Base-by-base conservation (phyloP, 805 yeast genomes). In the Wickerhamomyces silvicola region DNA sequence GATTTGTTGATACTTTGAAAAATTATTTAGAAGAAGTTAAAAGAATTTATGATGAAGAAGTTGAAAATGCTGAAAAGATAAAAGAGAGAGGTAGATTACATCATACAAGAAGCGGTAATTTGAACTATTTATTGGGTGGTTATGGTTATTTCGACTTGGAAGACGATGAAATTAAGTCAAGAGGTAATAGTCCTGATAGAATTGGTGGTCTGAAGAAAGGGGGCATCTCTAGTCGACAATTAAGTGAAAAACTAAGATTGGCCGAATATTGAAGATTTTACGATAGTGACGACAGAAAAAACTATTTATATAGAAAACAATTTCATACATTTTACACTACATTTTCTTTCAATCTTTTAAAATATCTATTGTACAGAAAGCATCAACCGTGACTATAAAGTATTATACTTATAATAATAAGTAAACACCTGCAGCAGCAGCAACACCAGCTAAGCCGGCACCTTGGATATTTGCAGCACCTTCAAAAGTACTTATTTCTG, bases 111-210 rank as follows among this genome's bases (percentile, higher is more conserved):
- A 56, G 63, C 6, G 62, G 59, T 13, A 54, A 59, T 39, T 56
- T 64, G 41, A 52, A 51, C 35, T 61, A 56, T 36, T 42, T 72
- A 35, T 62, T 86, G 24, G 90, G 95, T 27, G 96, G 96, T 3
- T 87, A 87, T 55, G 95, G 88, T 22, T 82, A 83, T 55, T 83
- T 83, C 53, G 92, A 82, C 45, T 66, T 78, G 40, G 71, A 70
- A 39, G 75, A 81, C 42, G 78, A 78, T 36, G 76, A 72, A 37
- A 58, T 72, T 33, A 65, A 81, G 39, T 71, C 82, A 5, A 51
- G 59, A 41, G 56, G 54, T 3, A 50, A 37, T 28, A 39, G 46
- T 4, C 53, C 56, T 16, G 56, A 52, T 25, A 41, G 54, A 37
- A 13, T 30, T 17, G 33, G 30, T 14, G 41, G 41, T 3, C 35